phyloP scores from a whole-genome alignment of 352 stramenopile species.

The Pythium brachiatum region DNA sequence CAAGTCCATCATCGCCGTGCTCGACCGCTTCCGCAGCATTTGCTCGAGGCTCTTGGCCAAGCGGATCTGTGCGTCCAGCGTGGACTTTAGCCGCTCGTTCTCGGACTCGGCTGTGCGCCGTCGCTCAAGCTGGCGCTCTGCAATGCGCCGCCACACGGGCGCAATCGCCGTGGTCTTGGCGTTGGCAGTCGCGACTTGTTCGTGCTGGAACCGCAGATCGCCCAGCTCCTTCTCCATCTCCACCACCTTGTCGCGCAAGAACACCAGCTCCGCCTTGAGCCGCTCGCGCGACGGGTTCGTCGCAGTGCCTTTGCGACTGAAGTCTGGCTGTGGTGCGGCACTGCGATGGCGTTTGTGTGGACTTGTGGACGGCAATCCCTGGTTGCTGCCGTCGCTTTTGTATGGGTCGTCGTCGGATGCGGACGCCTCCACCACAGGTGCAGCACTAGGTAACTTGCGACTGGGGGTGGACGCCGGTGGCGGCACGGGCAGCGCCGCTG shows the following conservation, averaged over 20 bases:
- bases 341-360: background rate
- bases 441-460: background rate
- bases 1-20: constrained; percentile 35
- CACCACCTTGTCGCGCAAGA: constrained; percentile 38
- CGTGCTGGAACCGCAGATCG: constrained; percentile 25
- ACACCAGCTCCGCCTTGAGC: constrained; percentile 45
- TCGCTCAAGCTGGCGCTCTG: constrained; percentile 39
- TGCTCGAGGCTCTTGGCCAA: constrained; percentile 48
- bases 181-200: constrained; percentile 22
- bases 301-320: background rate
- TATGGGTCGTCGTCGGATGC: constrained; percentile 23
- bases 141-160: constrained; percentile 50
- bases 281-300: constrained; percentile 47
- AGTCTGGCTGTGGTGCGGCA: background rate
- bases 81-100: constrained; percentile 37
- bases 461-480: background rate
- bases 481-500: constrained; percentile 14
- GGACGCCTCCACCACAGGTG: background rate
- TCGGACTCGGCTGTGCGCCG: constrained; percentile 37
- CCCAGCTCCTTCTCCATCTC: constrained; percentile 41
- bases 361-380: background rate
- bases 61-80: constrained; percentile 47
- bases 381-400: constrained; percentile 18
- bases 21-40: constrained; percentile 47
- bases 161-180: constrained; percentile 25